Base-by-base conservation (phyloP, 306 rosid species). In the Mucuna pruriens region DNA sequence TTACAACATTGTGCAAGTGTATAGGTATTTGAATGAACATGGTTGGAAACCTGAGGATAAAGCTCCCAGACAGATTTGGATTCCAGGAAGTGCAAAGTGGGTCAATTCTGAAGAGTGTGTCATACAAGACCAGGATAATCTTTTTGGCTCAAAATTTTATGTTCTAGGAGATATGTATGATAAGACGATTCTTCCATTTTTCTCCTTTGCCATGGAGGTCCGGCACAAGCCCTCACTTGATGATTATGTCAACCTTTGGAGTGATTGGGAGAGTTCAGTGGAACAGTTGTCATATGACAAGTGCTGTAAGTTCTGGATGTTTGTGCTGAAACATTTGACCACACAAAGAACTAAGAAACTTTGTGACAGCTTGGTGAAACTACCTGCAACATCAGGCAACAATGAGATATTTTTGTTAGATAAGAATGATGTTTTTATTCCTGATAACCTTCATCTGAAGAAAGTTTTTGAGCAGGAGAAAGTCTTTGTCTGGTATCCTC, bases 401-500 rank as follows among this genome's bases (percentile, higher is more conserved):
- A 68, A 57, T 34, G 89, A 69, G 26, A 69, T 93, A 71, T 23
- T 69, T 54, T 31, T 94, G 89, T 10, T 72, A 8, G 68, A 86
- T 76, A 91, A 88, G 82, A 13, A 9, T 0, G 91, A 90, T 82
- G 85, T 77, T 33, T 94, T 89, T 64, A 77, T 94, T 70, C 88
- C 90, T 11, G 97, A 93, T 66, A 94, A 90, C 40, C 97, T 91
- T 67, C 88, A 65, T 36, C 26, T 94, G 81, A 89, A 86, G 87
- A 87, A 84, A 44, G 87, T 94, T 60, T 94, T 92, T 29, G 87
- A 85, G 66, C 36, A 75, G 22, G 48, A 54, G 75, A 87, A 44
- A 2, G 26, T 92, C n/a, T 92, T 94, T 80, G 97, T 90, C 13
- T 94, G 97, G 95, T 87, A 80, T 83, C 97, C 95, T 68, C 88